phyloP scores from a whole-genome alignment of 2,329 filamentous ascomycete species.

The Canariomyces notabilis region DNA sequence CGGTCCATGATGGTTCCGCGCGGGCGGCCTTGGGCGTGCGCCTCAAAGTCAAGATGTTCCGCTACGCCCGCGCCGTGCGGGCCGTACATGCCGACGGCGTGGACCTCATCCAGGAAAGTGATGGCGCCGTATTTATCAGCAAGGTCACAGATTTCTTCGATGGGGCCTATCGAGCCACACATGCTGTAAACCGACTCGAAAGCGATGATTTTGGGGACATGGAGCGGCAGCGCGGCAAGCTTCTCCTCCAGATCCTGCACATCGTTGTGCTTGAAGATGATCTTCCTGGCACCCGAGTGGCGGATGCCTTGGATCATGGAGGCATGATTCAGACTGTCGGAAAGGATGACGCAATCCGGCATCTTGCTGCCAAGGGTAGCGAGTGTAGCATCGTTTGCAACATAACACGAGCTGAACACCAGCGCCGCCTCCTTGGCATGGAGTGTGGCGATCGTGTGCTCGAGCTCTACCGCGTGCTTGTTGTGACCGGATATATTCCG shows the following conservation, averaged over 20 bases:
- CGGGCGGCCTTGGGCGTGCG: slow-evolving; percentile 69
- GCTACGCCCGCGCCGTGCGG: slow-evolving; percentile 92
- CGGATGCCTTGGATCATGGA: slow-evolving; percentile 99
- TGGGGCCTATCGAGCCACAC: slow-evolving; percentile 95
- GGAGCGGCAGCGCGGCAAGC: slow-evolving; percentile 75
- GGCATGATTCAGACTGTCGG: slow-evolving; percentile 93
- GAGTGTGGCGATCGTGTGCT: slow-evolving; percentile 75
- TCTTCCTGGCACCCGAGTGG: slow-evolving; percentile 92
- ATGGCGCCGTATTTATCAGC: slow-evolving; percentile 97
- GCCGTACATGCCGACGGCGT: slow-evolving; percentile 98
- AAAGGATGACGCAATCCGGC: slow-evolving; percentile 95
- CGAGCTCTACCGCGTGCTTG: slow-evolving; percentile 81
- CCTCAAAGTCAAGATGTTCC: slow-evolving; percentile 92
- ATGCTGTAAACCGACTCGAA: slow-evolving; percentile 99
- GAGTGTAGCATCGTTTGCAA: slow-evolving; percentile 94
- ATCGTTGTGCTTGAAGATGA: slow-evolving; percentile 99
- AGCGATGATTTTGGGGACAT: slow-evolving; percentile 94
- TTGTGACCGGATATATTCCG: slow-evolving; percentile 98
- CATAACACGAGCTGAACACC: slow-evolving; percentile 96
- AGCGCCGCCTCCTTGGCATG: slow-evolving; percentile 89
- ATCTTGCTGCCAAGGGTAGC: slow-evolving; percentile 96
- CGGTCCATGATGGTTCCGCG: slow-evolving; percentile 89
- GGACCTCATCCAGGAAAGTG: slow-evolving; percentile 97
- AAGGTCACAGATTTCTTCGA: slow-evolving; percentile 90
- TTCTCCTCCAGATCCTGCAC: slow-evolving; percentile 89